Conservation (phyloP, 1,139 yeast species). For the Candida neerlandica region DNA sequence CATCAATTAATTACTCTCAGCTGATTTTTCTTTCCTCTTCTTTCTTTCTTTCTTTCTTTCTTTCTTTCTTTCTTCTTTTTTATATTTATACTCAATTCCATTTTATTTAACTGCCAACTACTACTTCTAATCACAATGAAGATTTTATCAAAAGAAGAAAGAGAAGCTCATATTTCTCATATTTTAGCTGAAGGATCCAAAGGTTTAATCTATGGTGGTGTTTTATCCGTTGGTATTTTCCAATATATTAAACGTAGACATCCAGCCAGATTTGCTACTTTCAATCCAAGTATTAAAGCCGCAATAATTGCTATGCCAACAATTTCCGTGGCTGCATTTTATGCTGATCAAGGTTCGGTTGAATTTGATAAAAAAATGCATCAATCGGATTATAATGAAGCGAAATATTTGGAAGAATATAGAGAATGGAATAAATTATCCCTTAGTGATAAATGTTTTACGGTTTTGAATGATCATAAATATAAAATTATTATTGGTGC, state of each 20-base stretch:
- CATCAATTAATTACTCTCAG: neutral
- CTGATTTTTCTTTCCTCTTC: neutral
- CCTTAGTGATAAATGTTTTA: slow-evolving; percentile 45
- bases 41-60: neutral
- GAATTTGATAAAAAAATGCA: slow-evolving; percentile 47
- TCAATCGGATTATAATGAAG: slow-evolving; percentile 32
- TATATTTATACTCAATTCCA: too few species aligned
- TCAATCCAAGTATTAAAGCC: slow-evolving; percentile 45
- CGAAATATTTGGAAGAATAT: slow-evolving; percentile 47
- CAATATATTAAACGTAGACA: slow-evolving; percentile 37
- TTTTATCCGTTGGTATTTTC: slow-evolving; percentile 36
- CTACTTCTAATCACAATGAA: too few species aligned
- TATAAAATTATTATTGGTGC: slow-evolving; percentile 75
- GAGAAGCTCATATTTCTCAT: slow-evolving; percentile 43
- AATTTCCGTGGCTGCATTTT: slow-evolving; percentile 41
- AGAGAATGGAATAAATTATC: slow-evolving; percentile 54
- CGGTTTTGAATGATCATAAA: slow-evolving; percentile 57
- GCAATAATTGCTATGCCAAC: slow-evolving; percentile 47
- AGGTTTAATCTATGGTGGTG: slow-evolving; percentile 43
- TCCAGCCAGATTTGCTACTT: slow-evolving; percentile 34
- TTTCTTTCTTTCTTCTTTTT: neutral
- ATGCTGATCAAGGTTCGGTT: slow-evolving; percentile 53
- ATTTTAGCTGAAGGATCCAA: slow-evolving; percentile 41
- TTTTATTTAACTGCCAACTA: too few species aligned
- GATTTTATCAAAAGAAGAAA: slow-evolving; percentile 42